phyloP scores from a whole-genome alignment of 257 asterid species.

The Ilex aquifolium region DNA sequence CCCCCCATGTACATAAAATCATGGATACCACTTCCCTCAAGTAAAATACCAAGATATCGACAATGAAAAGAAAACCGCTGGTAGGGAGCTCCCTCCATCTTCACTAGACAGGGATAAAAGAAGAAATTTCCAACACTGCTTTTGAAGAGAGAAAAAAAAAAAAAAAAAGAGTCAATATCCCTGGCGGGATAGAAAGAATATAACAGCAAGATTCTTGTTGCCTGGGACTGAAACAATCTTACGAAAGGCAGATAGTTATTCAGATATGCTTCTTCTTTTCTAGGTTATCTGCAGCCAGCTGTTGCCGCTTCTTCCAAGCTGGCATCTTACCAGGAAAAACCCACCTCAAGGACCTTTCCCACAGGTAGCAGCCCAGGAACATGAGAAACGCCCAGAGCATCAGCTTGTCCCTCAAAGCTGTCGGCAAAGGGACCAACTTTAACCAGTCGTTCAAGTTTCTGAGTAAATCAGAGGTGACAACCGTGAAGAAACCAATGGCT shows the following conservation, averaged over 20 bases:
- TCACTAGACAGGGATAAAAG: too few relatives aligned
- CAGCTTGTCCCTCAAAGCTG: constrained; percentile 70
- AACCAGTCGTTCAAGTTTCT: constrained; percentile 84
- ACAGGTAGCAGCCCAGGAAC: constrained; percentile 56
- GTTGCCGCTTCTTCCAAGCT: constrained; percentile 79
- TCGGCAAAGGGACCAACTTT: constrained; percentile 79
- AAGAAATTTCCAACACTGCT: too few relatives aligned
- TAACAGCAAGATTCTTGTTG: too few relatives aligned
- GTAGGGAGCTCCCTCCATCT: too few relatives aligned
- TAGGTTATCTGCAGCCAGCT: constrained; percentile 40
- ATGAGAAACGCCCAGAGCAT: constrained; percentile 67
- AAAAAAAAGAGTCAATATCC: too few relatives aligned
- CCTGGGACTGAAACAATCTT: too few relatives aligned
- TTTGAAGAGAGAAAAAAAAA: too few relatives aligned
- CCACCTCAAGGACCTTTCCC: constrained; percentile 90
- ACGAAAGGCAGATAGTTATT: not conserved
- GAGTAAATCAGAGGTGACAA: constrained; percentile 72
- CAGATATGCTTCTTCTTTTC: constrained; percentile 50
- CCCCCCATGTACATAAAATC: too few relatives aligned
- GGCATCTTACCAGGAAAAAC: constrained; percentile 97
- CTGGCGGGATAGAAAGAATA: too few relatives aligned
- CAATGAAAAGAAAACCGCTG: too few relatives aligned
- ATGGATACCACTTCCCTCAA: too few relatives aligned
- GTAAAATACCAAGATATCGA: too few relatives aligned
- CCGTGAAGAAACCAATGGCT: constrained; percentile 75